Evolutionary conservation across 2,329 filamentous ascomycete species (phyloP), one percentile per base, ranked within the genome.

Genomic region (Basipetospora chlamydospora): DNA sequence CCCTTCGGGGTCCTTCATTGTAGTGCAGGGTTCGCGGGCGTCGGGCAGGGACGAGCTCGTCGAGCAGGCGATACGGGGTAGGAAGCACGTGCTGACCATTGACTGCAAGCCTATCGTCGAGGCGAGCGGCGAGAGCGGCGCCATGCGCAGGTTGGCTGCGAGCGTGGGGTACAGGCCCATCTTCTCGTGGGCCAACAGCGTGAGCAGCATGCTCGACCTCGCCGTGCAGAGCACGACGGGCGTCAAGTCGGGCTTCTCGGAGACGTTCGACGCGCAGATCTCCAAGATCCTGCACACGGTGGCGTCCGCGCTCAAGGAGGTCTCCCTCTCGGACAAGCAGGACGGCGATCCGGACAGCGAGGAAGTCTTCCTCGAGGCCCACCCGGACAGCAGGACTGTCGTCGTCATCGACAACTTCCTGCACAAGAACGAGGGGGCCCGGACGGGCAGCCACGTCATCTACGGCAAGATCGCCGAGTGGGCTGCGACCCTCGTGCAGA

Each of bases 71-170:
- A 64, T 96, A 12, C 74, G 80, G 44, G 73, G 74, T 6, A 74
- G 80, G 30, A 77, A 73, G 43, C 77, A 92, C 44, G 84, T 88
- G 32, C 63, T 96, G 3, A 64, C 92, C 3, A 73, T 96, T 30
- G 90, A 98, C 58, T 96, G 88, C 63, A 94, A 93, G 53, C 80
- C 82, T 1, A 83, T 96, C 9, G 80, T 88, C 41, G 88, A 96
- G 55, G 86, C 88, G 1, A 75, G 82, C 38, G 87, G 90, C 5
- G 90, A 98, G 50, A 77, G 78, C 6, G 74, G 77, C 3, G 94
- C 83, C 0, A 94, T 98, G 48, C 74, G 74, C 41, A 77, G 80
- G 28, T 77, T 90, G 5, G 90, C 88, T 1, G 61, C 66, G 2
- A 75, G 87, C 44, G 87, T 96, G 33, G 88, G 90, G 7, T 96